phyloP scores from a whole-genome alignment of 345 rosid genomes.

The Eucalyptus sp. region DNA sequence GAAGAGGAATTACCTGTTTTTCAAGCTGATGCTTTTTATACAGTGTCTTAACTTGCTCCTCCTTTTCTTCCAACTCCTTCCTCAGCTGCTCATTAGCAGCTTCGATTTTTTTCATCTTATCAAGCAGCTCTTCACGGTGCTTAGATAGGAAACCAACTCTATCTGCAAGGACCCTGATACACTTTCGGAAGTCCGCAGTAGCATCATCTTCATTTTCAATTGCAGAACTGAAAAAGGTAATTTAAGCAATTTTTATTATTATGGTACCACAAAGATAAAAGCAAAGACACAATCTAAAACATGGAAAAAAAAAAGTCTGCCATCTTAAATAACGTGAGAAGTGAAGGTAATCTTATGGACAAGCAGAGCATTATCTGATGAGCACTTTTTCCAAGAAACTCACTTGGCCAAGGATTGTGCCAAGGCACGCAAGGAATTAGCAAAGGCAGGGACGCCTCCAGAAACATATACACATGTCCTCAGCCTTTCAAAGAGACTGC shows the following conservation, averaged over 20 bases:
- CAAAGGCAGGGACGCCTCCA: constrained; percentile 63
- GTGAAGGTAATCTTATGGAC: neutral
- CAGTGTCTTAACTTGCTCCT: constrained; percentile 65
- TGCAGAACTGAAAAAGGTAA: constrained; percentile 35
- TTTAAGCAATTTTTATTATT: neutral
- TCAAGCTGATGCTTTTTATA: constrained; percentile 83
- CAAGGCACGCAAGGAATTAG: constrained; percentile 62
- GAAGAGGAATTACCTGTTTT: constrained; percentile 63
- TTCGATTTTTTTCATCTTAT: constrained; percentile 59
- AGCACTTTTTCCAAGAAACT: constrained; percentile 1
- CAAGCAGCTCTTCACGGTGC: constrained; percentile 69
- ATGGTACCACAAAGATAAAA: neutral
- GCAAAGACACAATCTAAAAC: neutral
- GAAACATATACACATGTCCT: constrained; percentile 47
- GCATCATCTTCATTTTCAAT: constrained; percentile 75
- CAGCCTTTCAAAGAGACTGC: constrained; percentile 74
- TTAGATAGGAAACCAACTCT: constrained; percentile 66
- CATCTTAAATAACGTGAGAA: neutral
- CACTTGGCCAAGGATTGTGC: constrained; percentile 93
- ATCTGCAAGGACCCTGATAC: constrained; percentile 66
- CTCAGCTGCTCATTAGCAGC: constrained; percentile 55
- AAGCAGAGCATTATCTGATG: neutral
- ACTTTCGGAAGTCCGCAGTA: constrained; percentile 56
- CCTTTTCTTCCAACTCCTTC: constrained; percentile 78
- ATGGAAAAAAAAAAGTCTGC: neutral